These are phyloP conservation scores for Xylaria digitata DNA, from an alignment of 2,329 filamentous ascomycete genomes.

Conservation along the genomic window DNA sequence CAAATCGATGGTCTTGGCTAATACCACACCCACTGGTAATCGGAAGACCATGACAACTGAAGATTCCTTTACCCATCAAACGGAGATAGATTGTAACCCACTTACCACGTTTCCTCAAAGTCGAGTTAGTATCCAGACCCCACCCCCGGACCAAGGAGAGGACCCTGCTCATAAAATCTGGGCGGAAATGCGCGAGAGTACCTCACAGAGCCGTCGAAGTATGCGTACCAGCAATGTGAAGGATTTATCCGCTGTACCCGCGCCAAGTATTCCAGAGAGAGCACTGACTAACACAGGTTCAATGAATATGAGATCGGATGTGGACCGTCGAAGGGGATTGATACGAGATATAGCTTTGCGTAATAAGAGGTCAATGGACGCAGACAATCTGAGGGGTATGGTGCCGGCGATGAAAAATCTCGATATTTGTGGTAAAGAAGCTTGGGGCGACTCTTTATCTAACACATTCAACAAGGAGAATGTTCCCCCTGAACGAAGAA, in stretches of 20 bases:
- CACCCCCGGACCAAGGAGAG: slow-evolving; percentile 36
- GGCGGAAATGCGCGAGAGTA: slow-evolving; percentile 47
- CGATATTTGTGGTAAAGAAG: slow-evolving; percentile 37
- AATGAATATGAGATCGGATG: slow-evolving; percentile 33
- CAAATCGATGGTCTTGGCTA: slow-evolving; percentile 18
- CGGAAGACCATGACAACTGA: neutral
- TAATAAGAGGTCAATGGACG: slow-evolving; percentile 48
- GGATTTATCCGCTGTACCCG: slow-evolving; percentile 27
- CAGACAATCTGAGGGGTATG: slow-evolving; percentile 48
- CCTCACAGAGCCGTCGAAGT: slow-evolving; percentile 37
- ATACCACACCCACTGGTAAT: slow-evolving; percentile 3
- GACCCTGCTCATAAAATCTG: slow-evolving; percentile 48
- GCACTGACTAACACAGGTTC: slow-evolving; percentile 3
- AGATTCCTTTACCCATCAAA: slow-evolving; percentile 11
- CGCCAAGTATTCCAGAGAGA: slow-evolving; percentile 1
- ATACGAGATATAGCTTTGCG: slow-evolving; percentile 46
- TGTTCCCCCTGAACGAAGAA: slow-evolving; percentile 33
- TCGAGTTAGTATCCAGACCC: slow-evolving; percentile 31
- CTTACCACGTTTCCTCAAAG: slow-evolving; percentile 35
- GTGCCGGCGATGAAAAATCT: slow-evolving; percentile 45
- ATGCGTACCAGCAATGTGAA: slow-evolving; percentile 38
- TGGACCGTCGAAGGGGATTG: slow-evolving; percentile 40
- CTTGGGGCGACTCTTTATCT: slow-evolving; percentile 25
- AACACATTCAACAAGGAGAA: slow-evolving; percentile 35
- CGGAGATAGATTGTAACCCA: slow-evolving; percentile 21